These are phyloP conservation scores for Salicornia ramosissima DNA, from an alignment of 148 eudicot species.

Conservation along the genomic window DNA sequence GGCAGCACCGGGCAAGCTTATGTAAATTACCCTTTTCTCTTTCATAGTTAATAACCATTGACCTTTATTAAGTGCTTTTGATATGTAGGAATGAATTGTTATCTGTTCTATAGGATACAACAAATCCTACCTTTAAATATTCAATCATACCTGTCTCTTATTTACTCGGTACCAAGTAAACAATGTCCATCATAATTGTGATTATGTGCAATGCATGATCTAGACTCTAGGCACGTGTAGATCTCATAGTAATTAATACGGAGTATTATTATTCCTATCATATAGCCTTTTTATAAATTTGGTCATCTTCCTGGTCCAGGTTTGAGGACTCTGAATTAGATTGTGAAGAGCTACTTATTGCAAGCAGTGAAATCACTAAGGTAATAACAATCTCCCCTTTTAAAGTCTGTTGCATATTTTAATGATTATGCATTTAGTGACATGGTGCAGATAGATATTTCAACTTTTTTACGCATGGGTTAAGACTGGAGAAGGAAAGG, in stretches of 20 bases:
- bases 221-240: background rate
- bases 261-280: no score
- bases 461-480: no score
- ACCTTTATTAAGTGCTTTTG: no score
- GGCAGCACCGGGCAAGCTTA: constrained; percentile 20
- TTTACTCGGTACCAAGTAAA: no score
- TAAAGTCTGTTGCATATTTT: background rate
- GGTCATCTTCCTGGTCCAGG: constrained; percentile 3
- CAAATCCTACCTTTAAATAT: no score
- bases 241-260: background rate
- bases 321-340: constrained; percentile 4
- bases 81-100: no score
- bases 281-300: no score
- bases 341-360: constrained; percentile 18
- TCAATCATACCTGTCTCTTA: no score
- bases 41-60: no score
- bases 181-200: no score
- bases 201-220: background rate
- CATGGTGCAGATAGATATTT: background rate
- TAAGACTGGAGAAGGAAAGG: no score
- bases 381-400: constrained; percentile 1
- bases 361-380: constrained; percentile 16
- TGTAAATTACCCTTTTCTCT: background rate
- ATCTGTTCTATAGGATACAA: no score
- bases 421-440: background rate